phyloP scores from a whole-genome alignment of 176 grass and related monocot genomes.

The Areca catechu region DNA sequence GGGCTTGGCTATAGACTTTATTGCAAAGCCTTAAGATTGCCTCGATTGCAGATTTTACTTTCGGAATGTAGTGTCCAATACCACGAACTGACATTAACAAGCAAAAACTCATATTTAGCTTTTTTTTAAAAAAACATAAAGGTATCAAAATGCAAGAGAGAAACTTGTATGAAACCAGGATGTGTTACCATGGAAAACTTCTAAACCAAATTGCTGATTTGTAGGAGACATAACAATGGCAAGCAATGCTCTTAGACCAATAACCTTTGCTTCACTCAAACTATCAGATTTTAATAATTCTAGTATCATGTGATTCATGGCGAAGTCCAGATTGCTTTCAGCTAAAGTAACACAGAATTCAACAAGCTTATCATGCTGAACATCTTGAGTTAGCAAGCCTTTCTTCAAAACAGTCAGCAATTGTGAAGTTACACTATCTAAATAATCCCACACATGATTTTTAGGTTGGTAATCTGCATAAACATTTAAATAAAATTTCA shows the following conservation, averaged over 20 bases:
- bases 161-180: not conserved
- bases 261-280: slow-evolving; percentile 92
- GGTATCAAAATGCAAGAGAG: slow-evolving; percentile 9
- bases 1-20: slow-evolving; percentile 82
- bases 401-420: slow-evolving; percentile 80
- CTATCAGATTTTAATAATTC: slow-evolving; percentile 88
- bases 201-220: slow-evolving; percentile 69
- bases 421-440: slow-evolving; percentile 95
- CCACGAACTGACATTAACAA: slow-evolving; percentile 41
- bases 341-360: slow-evolving; percentile 94
- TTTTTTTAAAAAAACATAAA: no score
- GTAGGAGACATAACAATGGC: slow-evolving; percentile 83
- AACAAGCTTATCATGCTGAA: slow-evolving; percentile 96
- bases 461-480: slow-evolving; percentile 66
- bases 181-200: slow-evolving; percentile 66
- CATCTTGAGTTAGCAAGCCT: slow-evolving; percentile 89
- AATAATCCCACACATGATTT: slow-evolving; percentile 87
- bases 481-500: slow-evolving; percentile 97
- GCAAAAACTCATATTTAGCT: not conserved
- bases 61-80: slow-evolving; percentile 69
- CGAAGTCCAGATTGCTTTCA: slow-evolving; percentile 80
- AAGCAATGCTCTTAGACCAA: slow-evolving; percentile 86
- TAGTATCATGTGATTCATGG: slow-evolving; percentile 97
- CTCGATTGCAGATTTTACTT: slow-evolving; percentile 94
- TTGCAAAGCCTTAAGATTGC: slow-evolving; percentile 83